A percentile compares a stretch with the other conserved stretches of the same genome.
These are phyloP conservation scores for Willaertia magna DNA, from an alignment of 208 protist species.

Conservation along the genomic window DNA sequence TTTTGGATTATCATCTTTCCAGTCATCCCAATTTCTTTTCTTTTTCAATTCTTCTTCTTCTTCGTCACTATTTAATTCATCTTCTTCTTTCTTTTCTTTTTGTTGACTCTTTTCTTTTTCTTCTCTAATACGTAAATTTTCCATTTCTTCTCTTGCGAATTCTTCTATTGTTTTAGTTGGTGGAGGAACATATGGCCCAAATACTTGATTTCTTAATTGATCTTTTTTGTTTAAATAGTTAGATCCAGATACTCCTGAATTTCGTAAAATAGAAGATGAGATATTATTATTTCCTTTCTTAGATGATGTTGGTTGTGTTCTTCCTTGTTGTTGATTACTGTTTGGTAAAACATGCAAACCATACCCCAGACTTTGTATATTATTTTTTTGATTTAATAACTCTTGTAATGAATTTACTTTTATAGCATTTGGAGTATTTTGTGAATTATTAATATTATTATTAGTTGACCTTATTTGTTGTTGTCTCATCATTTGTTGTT, in stretches of 20 bases:
- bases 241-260: background rate
- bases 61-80: background rate
- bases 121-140: background rate
- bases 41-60: background rate
- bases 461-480: too few species aligned
- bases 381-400: too few species aligned
- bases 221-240: background rate
- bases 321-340: too few species aligned
- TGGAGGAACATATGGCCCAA: background rate
- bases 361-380: too few species aligned
- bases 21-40: background rate
- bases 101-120: background rate
- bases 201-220: background rate
- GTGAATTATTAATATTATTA: too few species aligned
- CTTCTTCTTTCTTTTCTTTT: background rate
- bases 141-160: background rate
- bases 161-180: background rate
- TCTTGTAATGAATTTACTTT: too few species aligned
- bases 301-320: too few species aligned
- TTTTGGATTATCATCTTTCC: background rate
- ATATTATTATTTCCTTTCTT: too few species aligned
- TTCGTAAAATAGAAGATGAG: too few species aligned
- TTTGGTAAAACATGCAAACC: too few species aligned
- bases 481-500: too few species aligned
- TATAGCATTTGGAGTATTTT: too few species aligned